These are phyloP conservation scores for Mycena latifolia DNA, from an alignment of 768 basidiomycete genomes.

Conservation along the genomic window DNA sequence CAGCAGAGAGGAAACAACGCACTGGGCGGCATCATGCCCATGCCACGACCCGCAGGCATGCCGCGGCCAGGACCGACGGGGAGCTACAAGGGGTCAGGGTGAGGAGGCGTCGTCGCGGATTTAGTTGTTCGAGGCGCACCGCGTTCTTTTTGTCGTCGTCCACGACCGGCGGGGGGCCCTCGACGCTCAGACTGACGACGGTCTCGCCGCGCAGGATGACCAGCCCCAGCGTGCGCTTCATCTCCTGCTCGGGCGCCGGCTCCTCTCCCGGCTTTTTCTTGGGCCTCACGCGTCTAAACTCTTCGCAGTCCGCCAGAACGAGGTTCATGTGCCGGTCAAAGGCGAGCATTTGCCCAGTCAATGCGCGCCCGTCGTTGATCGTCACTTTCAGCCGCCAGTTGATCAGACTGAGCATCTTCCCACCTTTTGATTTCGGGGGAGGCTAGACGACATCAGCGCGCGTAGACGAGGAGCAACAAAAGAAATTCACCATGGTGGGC, in stretches of 20 bases:
- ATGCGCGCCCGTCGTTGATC: constrained; percentile 95
- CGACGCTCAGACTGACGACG: constrained; percentile 94
- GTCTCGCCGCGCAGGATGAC: constrained; percentile 97
- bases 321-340: constrained; percentile 99
- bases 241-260: constrained; percentile 86
- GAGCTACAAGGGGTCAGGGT: constrained; percentile 60
- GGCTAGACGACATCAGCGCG: constrained; percentile 63
- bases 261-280: constrained; percentile 93
- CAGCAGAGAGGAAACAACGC: constrained; percentile 45
- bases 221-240: constrained; percentile 96
- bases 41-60: constrained; percentile 96
- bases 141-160: constrained; percentile 91
- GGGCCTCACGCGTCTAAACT: constrained; percentile 91
- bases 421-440: constrained; percentile 97
- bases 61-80: constrained; percentile 93
- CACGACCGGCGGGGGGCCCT: constrained; percentile 93
- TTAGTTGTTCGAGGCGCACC: constrained; percentile 58
- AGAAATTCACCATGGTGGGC: constrained; percentile 36
- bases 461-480: neutral
- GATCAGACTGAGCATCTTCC: constrained; percentile 97
- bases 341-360: constrained; percentile 99
- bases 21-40: constrained; percentile 95
- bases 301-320: constrained; percentile 97
- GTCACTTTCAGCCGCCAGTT: constrained; percentile 98
- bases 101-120: constrained; percentile 15